Conservation (phyloP, 768 basidiomycete genomes). For the Xerocomellus dryophilus region DNA sequence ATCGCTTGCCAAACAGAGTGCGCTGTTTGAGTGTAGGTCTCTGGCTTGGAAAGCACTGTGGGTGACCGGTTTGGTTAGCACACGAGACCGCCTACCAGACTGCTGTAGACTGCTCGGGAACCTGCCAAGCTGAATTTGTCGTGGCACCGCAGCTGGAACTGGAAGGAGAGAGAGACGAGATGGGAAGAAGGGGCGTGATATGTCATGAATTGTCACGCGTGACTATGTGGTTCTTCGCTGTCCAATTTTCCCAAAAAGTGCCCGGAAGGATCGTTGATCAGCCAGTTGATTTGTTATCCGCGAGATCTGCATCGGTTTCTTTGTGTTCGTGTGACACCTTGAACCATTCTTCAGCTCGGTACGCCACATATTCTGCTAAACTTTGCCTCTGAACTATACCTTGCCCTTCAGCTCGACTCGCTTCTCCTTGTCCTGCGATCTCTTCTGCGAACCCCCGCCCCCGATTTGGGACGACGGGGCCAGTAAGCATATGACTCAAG, state of each 20-base stretch:
- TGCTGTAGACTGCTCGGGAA: constrained; percentile 4
- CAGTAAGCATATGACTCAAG: constrained; percentile 15
- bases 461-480: constrained; percentile 14
- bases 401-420: constrained; percentile 6
- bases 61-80: constrained; percentile 8
- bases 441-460: constrained; percentile 9
- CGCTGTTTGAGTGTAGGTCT: constrained; percentile 29
- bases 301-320: constrained; percentile 16
- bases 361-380: constrained; percentile 1
- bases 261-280: constrained; percentile 13
- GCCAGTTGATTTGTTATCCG: constrained; percentile 8
- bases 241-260: constrained; percentile 10
- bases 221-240: constrained; percentile 12
- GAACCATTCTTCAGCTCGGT: neutral
- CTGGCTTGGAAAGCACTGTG: constrained; percentile 4
- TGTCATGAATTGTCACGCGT: constrained; percentile 10
- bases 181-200: neutral
- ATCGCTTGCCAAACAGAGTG: constrained; percentile 24
- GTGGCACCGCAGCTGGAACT: neutral
- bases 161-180: neutral
- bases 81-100: neutral
- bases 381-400: neutral
- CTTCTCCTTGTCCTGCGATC: neutral
- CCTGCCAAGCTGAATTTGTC: constrained; percentile 3
- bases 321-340: neutral